Percentiles rank a stretch among this genome's conserved stretches.
Conservation (phyloP, 176 grass and related monocot genomes). For the Zoysia japonica region DNA sequence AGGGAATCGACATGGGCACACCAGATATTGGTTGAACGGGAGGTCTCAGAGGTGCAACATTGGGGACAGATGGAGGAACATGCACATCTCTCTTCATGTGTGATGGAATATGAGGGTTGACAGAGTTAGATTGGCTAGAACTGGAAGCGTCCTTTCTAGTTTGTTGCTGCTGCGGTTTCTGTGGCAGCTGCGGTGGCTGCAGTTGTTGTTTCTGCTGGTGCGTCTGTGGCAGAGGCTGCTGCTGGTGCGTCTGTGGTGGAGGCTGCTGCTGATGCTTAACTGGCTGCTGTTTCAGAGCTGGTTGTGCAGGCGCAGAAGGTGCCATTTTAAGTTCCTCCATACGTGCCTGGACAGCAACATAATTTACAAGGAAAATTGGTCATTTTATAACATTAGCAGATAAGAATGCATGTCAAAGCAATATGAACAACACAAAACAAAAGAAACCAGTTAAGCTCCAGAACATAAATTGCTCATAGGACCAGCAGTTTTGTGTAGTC, state of each 20-base stretch:
- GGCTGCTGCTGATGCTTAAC: conserved; percentile 24
- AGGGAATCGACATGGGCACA: conserved; percentile 49
- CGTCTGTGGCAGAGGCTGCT: neutral
- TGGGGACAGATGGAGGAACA: conserved; percentile 37
- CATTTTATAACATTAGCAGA: neutral
- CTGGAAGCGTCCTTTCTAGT: conserved; percentile 47
- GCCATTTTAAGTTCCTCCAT: conserved; percentile 47
- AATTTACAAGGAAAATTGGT: neutral
- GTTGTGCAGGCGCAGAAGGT: conserved; percentile 43
- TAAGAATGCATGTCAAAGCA: conserved; percentile 2
- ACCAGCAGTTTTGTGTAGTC: neutral
- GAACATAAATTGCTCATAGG: neutral
- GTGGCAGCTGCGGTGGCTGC: conserved; percentile 20
- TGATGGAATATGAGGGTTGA: conserved; percentile 42
- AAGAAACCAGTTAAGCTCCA: conserved; percentile 10
- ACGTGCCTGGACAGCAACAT: conserved; percentile 49
- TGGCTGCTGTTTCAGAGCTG: conserved; percentile 53
- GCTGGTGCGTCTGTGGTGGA: neutral
- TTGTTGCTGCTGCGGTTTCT: conserved; percentile 37
- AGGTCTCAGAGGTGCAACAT: conserved; percentile 43
- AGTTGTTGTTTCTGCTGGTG: conserved; percentile 15
- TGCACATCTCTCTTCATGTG: conserved; percentile 55
- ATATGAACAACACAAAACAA: conserved; percentile 12
- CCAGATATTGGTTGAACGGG: conserved; percentile 46
- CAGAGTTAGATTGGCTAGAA: conserved; percentile 47